phyloP scores from a whole-genome alignment of 2,329 filamentous ascomycete species.

The Fusarium napiforme region DNA sequence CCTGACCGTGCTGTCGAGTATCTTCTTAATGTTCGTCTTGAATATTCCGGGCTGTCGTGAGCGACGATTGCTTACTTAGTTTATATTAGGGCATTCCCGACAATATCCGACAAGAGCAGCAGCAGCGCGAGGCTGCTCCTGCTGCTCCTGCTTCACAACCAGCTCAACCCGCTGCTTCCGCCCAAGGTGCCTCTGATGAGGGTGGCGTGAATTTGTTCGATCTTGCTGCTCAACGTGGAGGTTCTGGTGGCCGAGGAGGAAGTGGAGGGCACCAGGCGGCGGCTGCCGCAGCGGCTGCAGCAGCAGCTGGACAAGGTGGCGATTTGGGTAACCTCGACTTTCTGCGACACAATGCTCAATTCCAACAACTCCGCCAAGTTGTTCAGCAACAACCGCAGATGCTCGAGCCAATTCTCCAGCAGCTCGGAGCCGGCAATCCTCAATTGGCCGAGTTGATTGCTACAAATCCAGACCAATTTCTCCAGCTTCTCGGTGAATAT shows the following conservation, averaged over 20 bases:
- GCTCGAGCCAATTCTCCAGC: slow-evolving; percentile 97
- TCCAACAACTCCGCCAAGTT: slow-evolving; percentile 96
- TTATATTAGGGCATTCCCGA: slow-evolving; percentile 84
- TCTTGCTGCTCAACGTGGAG: slow-evolving; percentile 81
- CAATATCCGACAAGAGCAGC: slow-evolving; percentile 77
- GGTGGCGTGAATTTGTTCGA: slow-evolving; percentile 90
- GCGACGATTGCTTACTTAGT: slow-evolving; percentile 16
- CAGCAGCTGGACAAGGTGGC: slow-evolving; percentile 61
- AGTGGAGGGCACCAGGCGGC: slow-evolving; percentile 55
- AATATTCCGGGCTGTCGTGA: neutral
- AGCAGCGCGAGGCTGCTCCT: slow-evolving; percentile 53
- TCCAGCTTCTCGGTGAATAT: slow-evolving; percentile 89
- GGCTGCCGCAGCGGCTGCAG: slow-evolving; percentile 56
- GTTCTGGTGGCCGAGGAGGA: slow-evolving; percentile 58
- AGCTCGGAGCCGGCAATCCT: slow-evolving; percentile 94
- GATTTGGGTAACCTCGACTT: slow-evolving; percentile 88
- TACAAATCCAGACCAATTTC: slow-evolving; percentile 91
- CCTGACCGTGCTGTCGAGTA: slow-evolving; percentile 98
- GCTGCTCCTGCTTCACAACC: slow-evolving; percentile 54
- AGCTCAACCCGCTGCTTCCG: slow-evolving; percentile 52
- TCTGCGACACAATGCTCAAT: slow-evolving; percentile 93
- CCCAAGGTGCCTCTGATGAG: slow-evolving; percentile 65
- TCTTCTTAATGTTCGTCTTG: slow-evolving; percentile 77
- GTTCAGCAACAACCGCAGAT: slow-evolving; percentile 98
- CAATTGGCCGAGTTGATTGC: slow-evolving; percentile 93